Evolutionary conservation across 139 green algal species (phyloP).

Genomic region (Edaphochlamys debaryana): DNA sequence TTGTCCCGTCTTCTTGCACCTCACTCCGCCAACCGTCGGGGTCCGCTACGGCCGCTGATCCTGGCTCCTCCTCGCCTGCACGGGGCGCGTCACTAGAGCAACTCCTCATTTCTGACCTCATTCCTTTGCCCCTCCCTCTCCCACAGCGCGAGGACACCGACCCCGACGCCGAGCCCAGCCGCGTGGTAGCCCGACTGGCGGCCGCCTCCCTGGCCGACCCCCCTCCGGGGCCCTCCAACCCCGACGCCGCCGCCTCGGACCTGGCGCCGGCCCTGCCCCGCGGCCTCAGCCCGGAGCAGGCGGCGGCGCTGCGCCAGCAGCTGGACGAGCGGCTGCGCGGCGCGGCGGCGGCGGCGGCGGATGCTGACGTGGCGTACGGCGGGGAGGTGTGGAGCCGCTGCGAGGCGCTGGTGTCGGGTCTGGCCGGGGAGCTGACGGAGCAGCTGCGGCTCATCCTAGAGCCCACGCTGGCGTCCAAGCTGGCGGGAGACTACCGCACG

Average conservation of each 20-base stretch:
- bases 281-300: conserved; percentile 19
- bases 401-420: conserved; percentile 81
- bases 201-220: conserved; percentile 14
- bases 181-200: conserved; percentile 19
- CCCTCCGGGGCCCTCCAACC: background rate
- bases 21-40: no score
- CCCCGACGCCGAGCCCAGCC: conserved; percentile 19
- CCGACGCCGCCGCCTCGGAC: background rate
- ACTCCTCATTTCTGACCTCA: no score
- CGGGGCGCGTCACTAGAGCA: no score
- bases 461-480: conserved; percentile 89
- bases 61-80: no score
- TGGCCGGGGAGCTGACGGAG: conserved; percentile 91
- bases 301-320: conserved; percentile 61
- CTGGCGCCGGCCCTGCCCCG: background rate
- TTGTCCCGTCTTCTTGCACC: no score
- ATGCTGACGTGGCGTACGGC: conserved; percentile 43
- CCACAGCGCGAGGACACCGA: conserved; percentile 42
- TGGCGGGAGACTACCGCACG: conserved; percentile 92
- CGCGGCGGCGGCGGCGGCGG: conserved; percentile 37
- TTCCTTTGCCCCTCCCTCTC: no score
- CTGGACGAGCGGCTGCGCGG: conserved; percentile 66
- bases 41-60: no score
- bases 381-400: conserved; percentile 81
- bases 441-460: conserved; percentile 96